Evolutionary conservation across 768 basidiomycete genomes (phyloP), one percentile per base, ranked within the genome.

Genomic region (Boletus edulis): DNA sequence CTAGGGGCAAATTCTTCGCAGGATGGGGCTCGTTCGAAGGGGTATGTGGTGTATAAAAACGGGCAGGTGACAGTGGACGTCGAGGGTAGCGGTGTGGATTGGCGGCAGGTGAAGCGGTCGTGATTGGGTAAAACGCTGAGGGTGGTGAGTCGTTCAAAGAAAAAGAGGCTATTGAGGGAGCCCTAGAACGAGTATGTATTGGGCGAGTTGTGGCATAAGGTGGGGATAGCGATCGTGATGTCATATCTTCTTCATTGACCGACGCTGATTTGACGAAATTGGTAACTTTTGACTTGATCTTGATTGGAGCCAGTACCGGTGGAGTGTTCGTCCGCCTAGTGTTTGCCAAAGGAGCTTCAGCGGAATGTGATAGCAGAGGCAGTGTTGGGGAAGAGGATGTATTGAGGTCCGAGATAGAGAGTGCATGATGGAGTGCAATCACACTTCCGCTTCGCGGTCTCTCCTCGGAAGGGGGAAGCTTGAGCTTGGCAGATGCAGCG

Each of bases 281-380:
- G 0, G 85, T 79, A 24, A 89, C 76, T 63, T 82, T 89, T 18
- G 87, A 81, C 68, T 80, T 87, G 57, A 90, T 78, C 63, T 74
- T 76, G 57, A 70, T 48, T n/a, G 67, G 63, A 24, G 66, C 62
- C 12, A 59, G 50, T 9, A 52, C 39, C 8, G 59, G 67, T 3
- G 66, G 60, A 2, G 59, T 48, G 3, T 57, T 51, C 56, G 62
- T 47, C n/a, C 59, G 61, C 9, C 57, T 35, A 12, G 10, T 39
- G 49, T 62, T 60, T 22, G 55, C 17, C 15, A 51, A 34, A 22
- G 60, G 52, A 3, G 38, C 49, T 35, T 67, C 67, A 0, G 40
- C 61, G 11, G 55, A 59, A 42, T 55, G 66, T 0, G 58, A 55
- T 49, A 62, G 39, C 27, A 57, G 54, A 52, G 67, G 38, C 44